Conservation (phyloP, 257 asterid genomes). For the Solanum raphanifolium region DNA sequence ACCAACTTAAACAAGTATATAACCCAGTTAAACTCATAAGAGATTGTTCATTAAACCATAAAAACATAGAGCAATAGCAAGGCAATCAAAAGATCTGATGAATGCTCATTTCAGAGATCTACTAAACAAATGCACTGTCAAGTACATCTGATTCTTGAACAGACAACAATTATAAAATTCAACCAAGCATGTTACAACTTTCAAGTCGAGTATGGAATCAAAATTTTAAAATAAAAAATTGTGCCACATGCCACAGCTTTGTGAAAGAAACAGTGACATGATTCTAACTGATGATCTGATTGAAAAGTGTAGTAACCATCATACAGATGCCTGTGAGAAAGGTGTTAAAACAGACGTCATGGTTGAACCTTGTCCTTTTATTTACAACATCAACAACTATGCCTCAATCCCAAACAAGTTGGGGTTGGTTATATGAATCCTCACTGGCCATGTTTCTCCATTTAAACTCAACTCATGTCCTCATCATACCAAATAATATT, state of each 20-base stretch:
- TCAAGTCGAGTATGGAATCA: background rate
- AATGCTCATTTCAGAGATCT: background rate
- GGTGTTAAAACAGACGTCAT: background rate
- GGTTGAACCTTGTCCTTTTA: background rate
- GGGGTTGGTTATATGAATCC: background rate
- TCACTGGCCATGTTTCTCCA: background rate
- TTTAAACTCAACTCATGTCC: background rate
- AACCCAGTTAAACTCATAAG: background rate
- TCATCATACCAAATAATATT: background rate
- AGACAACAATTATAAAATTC: background rate
- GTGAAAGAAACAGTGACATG: background rate
- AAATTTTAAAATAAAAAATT: background rate
- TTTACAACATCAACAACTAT: background rate
- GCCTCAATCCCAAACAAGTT: background rate
- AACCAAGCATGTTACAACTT: background rate
- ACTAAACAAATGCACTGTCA: background rate
- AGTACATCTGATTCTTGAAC: background rate
- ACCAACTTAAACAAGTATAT: background rate
- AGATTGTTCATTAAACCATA: background rate
- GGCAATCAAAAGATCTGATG: background rate
- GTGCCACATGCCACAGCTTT: background rate
- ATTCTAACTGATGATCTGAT: background rate
- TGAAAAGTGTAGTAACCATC: background rate
- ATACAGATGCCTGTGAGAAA: background rate
- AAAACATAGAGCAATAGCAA: background rate